Conservation (phyloP, 768 basidiomycete genomes). For the Antrodiella citrinella region DNA sequence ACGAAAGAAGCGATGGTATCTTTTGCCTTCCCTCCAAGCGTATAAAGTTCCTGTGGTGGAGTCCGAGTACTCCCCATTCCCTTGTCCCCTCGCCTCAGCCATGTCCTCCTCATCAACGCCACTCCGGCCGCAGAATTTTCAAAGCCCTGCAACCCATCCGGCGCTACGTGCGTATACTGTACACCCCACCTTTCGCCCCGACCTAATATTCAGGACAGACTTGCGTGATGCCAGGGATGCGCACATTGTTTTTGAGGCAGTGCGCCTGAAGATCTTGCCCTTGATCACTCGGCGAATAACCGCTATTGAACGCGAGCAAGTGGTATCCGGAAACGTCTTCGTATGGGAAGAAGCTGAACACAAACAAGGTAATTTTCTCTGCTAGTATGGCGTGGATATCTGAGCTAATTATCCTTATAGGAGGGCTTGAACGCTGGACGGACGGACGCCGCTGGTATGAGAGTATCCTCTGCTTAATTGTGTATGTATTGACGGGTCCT, state of each 20-base stretch:
- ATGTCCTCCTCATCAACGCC: conserved; percentile 3
- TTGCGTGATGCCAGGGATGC: conserved; percentile 77
- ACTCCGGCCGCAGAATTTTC: conserved; percentile 1
- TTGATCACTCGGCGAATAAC: conserved; percentile 66
- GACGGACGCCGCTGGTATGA: conserved; percentile 70
- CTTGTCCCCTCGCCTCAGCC: conserved; percentile 1
- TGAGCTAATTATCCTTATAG: conserved; percentile 8
- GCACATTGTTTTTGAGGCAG: conserved; percentile 69
- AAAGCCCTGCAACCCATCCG: conserved; percentile 20
- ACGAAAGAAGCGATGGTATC: conserved; percentile 6
- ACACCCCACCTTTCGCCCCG: neutral
- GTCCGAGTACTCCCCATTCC: neutral
- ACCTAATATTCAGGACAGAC: conserved; percentile 32
- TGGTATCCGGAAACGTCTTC: conserved; percentile 68
- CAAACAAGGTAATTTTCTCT: conserved; percentile 29
- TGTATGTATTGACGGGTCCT: too few relatives aligned
- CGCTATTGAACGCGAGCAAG: conserved; percentile 58
- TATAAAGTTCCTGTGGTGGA: conserved; percentile 7
- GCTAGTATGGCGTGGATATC: conserved; percentile 13
- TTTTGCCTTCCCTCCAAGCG: conserved; percentile 7
- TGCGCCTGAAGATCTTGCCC: conserved; percentile 60
- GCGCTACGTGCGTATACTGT: conserved; percentile 20
- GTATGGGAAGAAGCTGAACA: conserved; percentile 82
- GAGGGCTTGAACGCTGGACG: conserved; percentile 63
- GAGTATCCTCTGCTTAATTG: neutral